phyloP scores from a whole-genome alignment of 352 stramenopile species.

The Phytophthora parvispora region DNA sequence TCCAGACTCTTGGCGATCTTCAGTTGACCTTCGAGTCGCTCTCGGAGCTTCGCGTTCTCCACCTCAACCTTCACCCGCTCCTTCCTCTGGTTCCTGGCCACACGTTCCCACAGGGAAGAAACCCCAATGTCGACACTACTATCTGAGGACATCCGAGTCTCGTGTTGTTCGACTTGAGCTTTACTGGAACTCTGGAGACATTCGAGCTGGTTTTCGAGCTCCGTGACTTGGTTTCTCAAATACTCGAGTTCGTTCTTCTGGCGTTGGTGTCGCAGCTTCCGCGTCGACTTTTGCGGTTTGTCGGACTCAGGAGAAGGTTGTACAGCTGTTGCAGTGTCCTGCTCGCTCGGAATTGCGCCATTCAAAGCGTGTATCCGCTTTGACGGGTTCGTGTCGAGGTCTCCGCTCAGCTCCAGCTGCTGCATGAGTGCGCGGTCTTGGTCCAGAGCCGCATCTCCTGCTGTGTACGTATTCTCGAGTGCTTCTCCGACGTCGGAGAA shows the following conservation, averaged over 20 bases:
- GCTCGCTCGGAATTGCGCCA: not conserved
- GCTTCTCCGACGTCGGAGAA: not conserved
- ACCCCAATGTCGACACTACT: not conserved
- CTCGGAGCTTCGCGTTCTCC: conserved; percentile 35
- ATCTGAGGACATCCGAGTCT: not conserved
- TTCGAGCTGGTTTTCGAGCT: conserved; percentile 40
- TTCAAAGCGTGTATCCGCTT: not conserved
- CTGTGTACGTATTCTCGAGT: not conserved
- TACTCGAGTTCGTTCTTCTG: conserved; percentile 40
- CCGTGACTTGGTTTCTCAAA: conserved; percentile 32
- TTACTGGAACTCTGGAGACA: not conserved
- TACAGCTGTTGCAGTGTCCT: not conserved
- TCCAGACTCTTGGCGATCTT: conserved; percentile 37
- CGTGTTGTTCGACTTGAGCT: not conserved
- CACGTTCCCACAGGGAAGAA: conserved; percentile 33
- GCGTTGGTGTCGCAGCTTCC: conserved; percentile 17
- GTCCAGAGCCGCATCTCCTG: not conserved
- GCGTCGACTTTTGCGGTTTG: conserved; percentile 4
- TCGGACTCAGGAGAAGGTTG: not conserved
- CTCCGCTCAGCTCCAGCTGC: not conserved
- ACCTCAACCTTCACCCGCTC: conserved; percentile 27
- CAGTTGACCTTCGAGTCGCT: conserved; percentile 35
- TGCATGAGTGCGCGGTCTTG: not conserved
- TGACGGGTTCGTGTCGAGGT: not conserved
- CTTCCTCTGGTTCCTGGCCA: conserved; percentile 30